These are phyloP conservation scores for Pythium diclinum DNA, from an alignment of 352 stramenopile species.

Conservation along the genomic window DNA sequence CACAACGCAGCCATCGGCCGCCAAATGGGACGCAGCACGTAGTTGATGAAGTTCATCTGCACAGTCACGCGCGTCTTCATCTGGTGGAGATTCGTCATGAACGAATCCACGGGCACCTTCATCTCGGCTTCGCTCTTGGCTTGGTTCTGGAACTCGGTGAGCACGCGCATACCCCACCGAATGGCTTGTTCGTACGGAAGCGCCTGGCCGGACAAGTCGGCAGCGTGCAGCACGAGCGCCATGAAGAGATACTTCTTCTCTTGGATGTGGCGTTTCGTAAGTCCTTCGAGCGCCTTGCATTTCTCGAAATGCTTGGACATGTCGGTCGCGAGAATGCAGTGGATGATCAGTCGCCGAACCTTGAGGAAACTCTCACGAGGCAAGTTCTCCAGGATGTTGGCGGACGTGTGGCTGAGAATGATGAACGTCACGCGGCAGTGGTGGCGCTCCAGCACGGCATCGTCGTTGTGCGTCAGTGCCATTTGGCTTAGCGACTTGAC, in stretches of 20 bases:
- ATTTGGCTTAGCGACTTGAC: slow-evolving; percentile 69
- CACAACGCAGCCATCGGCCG: slow-evolving; percentile 52
- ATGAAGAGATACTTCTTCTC: slow-evolving; percentile 62
- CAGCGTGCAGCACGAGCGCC: slow-evolving; percentile 64
- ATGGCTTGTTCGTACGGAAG: slow-evolving; percentile 43
- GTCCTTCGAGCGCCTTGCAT: slow-evolving; percentile 59
- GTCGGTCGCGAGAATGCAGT: slow-evolving; percentile 74
- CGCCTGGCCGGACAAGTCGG: slow-evolving; percentile 62
- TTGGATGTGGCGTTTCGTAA: slow-evolving; percentile 50
- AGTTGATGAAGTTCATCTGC: slow-evolving; percentile 77
- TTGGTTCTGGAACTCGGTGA: slow-evolving; percentile 75
- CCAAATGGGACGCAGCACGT: slow-evolving; percentile 72
- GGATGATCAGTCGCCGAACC: slow-evolving; percentile 62
- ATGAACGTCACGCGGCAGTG: slow-evolving; percentile 75
- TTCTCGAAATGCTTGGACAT: slow-evolving; percentile 79
- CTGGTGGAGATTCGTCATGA: slow-evolving; percentile 66
- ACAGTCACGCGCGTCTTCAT: slow-evolving; percentile 51
- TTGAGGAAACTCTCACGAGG: slow-evolving; percentile 44
- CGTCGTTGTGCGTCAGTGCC: slow-evolving; percentile 82
- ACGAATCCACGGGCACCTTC: slow-evolving; percentile 50
- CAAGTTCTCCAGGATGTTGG: slow-evolving; percentile 68
- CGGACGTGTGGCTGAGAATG: slow-evolving; percentile 68
- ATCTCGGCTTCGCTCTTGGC: slow-evolving; percentile 48
- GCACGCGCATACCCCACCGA: slow-evolving; percentile 56
- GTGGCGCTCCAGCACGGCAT: slow-evolving; percentile 80